Conservation (phyloP, 179 eudicot species). For the Amaranthus tricolor region DNA sequence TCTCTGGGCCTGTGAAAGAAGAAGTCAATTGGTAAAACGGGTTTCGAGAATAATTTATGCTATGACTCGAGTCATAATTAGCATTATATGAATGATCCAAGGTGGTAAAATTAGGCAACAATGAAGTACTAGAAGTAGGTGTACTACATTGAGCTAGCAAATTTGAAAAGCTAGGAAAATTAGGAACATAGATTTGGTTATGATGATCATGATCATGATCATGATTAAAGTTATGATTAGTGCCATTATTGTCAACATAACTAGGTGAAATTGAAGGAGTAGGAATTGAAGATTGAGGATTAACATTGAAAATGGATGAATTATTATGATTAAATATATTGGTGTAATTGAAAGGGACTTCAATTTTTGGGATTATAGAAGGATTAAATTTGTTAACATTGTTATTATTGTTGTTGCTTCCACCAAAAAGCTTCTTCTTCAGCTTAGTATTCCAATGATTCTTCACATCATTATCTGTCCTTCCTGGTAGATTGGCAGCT, state of each 20-base stretch:
- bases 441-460: constrained; percentile 69
- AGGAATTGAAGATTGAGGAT: constrained; percentile 14
- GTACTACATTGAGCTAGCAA: constrained; percentile 26
- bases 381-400: constrained; percentile 10
- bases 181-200: constrained; percentile 22
- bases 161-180: constrained; percentile 20
- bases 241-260: neutral
- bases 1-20: neutral
- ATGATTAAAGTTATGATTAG: neutral
- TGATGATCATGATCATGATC: neutral
- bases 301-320: constrained; percentile 19
- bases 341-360: constrained; percentile 22
- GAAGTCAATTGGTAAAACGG: constrained; percentile 5
- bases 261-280: constrained; percentile 19
- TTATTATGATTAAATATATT: constrained; percentile 13
- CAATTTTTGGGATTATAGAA: constrained; percentile 15
- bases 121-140: constrained; percentile 18
- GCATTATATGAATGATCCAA: neutral
- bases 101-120: constrained; percentile 12
- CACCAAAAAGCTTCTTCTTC: constrained; percentile 47
- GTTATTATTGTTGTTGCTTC: constrained; percentile 7
- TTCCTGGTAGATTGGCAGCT: constrained; percentile 56
- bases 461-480: constrained; percentile 70
- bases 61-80: neutral
- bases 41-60: constrained; percentile 7